Base-by-base conservation (phyloP, 2,329 filamentous ascomycete genomes). In the Juglanconis oblonga region DNA sequence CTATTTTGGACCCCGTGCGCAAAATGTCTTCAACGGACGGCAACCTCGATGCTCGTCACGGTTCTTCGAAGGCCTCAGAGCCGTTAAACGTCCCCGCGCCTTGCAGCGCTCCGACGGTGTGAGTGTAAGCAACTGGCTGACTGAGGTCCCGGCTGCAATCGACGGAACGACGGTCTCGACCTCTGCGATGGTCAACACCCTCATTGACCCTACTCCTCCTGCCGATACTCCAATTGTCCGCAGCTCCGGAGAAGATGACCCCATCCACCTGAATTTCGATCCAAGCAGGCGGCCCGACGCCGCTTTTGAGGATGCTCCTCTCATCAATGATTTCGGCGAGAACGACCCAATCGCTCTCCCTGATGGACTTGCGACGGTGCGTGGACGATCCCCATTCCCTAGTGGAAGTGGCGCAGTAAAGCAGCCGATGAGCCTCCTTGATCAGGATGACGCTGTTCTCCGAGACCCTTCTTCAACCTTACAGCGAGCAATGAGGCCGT, bases 1-100 rank as follows among this genome's bases (percentile, higher is more conserved):
- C 59, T 57, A 65, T 2, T 69, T 68, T 29, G 68, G 67, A 4
- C 68, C 67, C n/a, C 55, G 52, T 5, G 59, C 55, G 10, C 33
- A 40, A 10, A 64, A 63, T 8, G 57, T 64, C 7, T 68, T 69
- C 52, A 14, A 35, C 2, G 40, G 49, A 1, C 36, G 45, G 3
- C 5, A 54, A 32, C 64, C 63, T 2, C 61, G 53, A 6, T 61
- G 49, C 13, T 56, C 40, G 44, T 64, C 64, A 2, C 8, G 52
- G 4, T 62, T 63, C 57, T 64, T 67, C 40, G n/a, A 54, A 44
- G 44, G 48, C 35, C 6, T 62, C 47, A 9, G 32, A 38, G 17
- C 42, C 36, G 5, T 14, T 11, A 33, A 14, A 17, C 48, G 48
- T 29, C 47, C 32, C 33, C 47, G 36, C 4, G 35, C 48, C 6